A percentile compares a stretch with the other conserved stretches of the same genome.
Evolutionary conservation across 805 yeast species (phyloP).

Genomic region (Starmerella gropengiesseri): DNA sequence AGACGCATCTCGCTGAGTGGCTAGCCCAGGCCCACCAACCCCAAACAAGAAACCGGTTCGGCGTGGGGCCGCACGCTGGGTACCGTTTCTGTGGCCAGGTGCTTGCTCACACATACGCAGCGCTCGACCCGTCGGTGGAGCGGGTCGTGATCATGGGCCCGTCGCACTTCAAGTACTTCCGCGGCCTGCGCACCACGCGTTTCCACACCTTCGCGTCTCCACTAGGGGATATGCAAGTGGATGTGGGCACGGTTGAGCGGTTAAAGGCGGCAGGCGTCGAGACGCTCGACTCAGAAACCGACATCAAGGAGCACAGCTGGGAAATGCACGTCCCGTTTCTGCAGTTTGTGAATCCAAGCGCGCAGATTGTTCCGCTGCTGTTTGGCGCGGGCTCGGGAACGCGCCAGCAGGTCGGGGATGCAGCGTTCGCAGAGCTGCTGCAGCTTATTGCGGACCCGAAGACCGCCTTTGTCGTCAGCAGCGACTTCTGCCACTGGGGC

Average conservation of each 20-base stretch:
- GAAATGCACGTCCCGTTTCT: slow-evolving; percentile 89
- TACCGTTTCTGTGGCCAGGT: slow-evolving; percentile 69
- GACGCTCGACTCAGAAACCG: slow-evolving; percentile 37
- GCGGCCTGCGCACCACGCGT: slow-evolving; percentile 44
- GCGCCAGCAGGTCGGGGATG: slow-evolving; percentile 30
- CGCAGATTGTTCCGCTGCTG: slow-evolving; percentile 62
- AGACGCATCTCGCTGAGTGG: slow-evolving; percentile 41
- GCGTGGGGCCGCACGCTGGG: slow-evolving; percentile 81
- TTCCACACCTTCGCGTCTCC: slow-evolving; percentile 69
- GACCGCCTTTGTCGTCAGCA: slow-evolving; percentile 66
- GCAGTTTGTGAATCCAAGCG: slow-evolving; percentile 32
- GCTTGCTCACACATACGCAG: slow-evolving; percentile 63
- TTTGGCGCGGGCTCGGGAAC: slow-evolving; percentile 49
- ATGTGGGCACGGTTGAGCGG: slow-evolving; percentile 32
- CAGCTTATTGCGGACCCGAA: slow-evolving; percentile 45
- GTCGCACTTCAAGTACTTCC: slow-evolving; percentile 78
- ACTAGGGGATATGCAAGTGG: slow-evolving; percentile 62
- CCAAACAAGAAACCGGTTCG: slow-evolving; percentile 24
- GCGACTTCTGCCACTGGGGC: slow-evolving; percentile 97
- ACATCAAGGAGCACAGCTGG: slow-evolving; percentile 80
- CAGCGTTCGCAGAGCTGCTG: slow-evolving; percentile 39
- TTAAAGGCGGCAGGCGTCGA: slow-evolving; percentile 9
- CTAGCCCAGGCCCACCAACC: slow-evolving; percentile 26
- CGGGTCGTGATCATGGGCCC: slow-evolving; percentile 82
- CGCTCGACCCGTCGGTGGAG: slow-evolving; percentile 50